Evolutionary conservation across 169 alveolate species (phyloP).

Genomic region (Eimeria nieschulzi): DNA sequence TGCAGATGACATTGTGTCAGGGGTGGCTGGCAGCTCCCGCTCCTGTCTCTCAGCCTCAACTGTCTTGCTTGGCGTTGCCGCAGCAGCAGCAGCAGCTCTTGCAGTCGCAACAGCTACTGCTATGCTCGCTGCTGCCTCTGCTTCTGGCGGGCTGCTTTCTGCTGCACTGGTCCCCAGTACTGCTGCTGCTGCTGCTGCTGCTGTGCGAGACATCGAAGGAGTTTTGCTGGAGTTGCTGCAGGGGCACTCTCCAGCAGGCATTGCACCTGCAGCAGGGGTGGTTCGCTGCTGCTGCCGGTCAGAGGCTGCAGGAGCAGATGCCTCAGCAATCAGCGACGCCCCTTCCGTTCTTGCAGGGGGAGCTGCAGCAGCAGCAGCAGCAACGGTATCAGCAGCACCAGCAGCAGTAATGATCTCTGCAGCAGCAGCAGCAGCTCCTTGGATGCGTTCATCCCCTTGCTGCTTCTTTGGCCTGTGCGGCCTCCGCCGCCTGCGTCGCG

Average conservation of each 20-base stretch:
- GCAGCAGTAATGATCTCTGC: no score
- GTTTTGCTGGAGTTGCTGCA: no score
- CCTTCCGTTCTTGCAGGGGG: no score
- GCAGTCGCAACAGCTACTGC: not conserved
- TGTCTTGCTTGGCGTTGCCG: no score
- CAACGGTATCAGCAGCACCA: not conserved
- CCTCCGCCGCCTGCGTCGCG: not conserved
- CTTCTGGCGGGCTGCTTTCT: not conserved
- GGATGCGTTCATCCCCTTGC: not conserved
- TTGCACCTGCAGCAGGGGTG: no score
- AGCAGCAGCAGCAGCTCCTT: no score
- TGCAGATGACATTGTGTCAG: conserved; percentile 4
- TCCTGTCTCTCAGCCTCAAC: conserved; percentile 2
- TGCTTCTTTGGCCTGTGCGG: conserved; percentile 1
- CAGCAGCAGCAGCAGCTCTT: not conserved
- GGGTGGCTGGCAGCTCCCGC: conserved; percentile 45
- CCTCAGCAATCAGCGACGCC: no score
- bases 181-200: conserved; percentile 21
- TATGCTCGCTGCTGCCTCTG: not conserved
- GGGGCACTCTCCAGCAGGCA: no score
- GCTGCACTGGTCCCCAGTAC: not conserved
- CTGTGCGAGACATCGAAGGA: conserved; percentile 38
- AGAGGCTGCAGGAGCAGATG: no score
- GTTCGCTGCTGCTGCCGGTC: no score
- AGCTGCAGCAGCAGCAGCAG: conserved; percentile 16